Conservation (phyloP, 345 rosid species). For the Camelina hispida region DNA sequence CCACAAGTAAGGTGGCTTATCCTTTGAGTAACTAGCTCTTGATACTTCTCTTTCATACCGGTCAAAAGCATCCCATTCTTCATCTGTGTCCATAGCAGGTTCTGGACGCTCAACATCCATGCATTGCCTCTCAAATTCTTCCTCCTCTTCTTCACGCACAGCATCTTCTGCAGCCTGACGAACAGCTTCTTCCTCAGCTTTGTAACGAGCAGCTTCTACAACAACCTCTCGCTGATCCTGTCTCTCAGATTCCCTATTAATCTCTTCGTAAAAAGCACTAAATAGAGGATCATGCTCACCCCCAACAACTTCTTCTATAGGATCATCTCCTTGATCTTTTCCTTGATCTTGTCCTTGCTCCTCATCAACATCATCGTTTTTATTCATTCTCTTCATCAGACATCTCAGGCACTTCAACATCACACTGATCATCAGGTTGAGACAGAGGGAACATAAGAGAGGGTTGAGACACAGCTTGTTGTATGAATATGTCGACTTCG, state of each 20-base stretch:
- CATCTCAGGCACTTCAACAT: not conserved
- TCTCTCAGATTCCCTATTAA: not conserved
- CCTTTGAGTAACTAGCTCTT: not conserved
- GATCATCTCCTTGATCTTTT: too few relatives aligned
- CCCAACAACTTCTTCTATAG: too few relatives aligned
- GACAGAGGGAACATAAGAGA: not conserved
- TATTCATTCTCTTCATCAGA: not conserved
- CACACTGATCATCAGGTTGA: not conserved
- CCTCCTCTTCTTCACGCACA: not conserved
- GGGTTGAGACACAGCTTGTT: not conserved
- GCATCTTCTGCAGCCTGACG: too few relatives aligned
- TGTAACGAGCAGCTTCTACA: too few relatives aligned
- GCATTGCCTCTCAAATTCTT: not conserved
- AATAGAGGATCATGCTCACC: too few relatives aligned
- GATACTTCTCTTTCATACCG: not conserved
- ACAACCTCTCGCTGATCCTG: not conserved
- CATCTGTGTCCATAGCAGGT: not conserved
- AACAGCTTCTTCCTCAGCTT: too few relatives aligned
- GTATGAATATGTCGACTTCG: not conserved
- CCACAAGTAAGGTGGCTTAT: not conserved
- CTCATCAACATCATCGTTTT: not conserved
- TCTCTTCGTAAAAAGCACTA: too few relatives aligned
- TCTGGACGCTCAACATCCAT: not conserved
- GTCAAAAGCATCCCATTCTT: not conserved
- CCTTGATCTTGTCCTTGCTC: too few relatives aligned